These are phyloP conservation scores for Globisporangium polare DNA, from an alignment of 352 stramenopile species.

Conservation along the genomic window DNA sequence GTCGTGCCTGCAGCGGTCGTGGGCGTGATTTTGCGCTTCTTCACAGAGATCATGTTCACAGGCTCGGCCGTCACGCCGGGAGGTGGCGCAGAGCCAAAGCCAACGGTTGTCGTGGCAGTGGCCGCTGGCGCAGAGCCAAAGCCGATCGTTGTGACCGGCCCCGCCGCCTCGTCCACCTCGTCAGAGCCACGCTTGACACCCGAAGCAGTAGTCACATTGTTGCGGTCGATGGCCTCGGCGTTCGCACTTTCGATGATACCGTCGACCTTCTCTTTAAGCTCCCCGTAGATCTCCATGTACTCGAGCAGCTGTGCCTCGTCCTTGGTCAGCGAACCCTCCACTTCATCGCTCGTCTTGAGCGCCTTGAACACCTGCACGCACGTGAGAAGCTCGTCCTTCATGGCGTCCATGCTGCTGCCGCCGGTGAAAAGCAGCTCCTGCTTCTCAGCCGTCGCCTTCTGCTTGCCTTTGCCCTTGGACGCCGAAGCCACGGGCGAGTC, in stretches of 20 bases:
- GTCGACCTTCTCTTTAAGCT: slow-evolving; percentile 86
- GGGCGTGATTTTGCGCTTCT: slow-evolving; percentile 14
- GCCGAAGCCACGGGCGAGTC: background rate
- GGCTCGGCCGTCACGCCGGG: slow-evolving; percentile 11
- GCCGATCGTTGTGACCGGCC: slow-evolving; percentile 59
- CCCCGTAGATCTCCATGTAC: slow-evolving; percentile 82
- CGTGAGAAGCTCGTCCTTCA: slow-evolving; percentile 57
- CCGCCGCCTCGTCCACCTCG: slow-evolving; percentile 10
- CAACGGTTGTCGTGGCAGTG: slow-evolving; percentile 25
- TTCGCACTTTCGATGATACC: slow-evolving; percentile 53
- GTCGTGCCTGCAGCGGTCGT: background rate
- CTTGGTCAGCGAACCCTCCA: slow-evolving; percentile 19
- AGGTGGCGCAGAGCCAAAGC: slow-evolving; percentile 37
- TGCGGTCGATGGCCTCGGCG: slow-evolving; percentile 18
- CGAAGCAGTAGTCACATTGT: background rate
- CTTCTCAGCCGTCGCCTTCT: slow-evolving; percentile 32
- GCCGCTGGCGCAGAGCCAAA: slow-evolving; percentile 33
- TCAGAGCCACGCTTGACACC: slow-evolving; percentile 8
- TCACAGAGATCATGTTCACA: slow-evolving; percentile 49
- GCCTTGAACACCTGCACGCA: slow-evolving; percentile 37
- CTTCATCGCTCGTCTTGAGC: slow-evolving; percentile 24
- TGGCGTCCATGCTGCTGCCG: slow-evolving; percentile 42
- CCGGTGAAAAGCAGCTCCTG: slow-evolving; percentile 43
- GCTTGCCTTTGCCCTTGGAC: slow-evolving; percentile 68
- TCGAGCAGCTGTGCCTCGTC: slow-evolving; percentile 61